A percentile compares a stretch with the other conserved stretches of the same genome.
phyloP scores from a whole-genome alignment of 225 moss, liverwort and hornwort species.

The Anthoceros angustus region DNA sequence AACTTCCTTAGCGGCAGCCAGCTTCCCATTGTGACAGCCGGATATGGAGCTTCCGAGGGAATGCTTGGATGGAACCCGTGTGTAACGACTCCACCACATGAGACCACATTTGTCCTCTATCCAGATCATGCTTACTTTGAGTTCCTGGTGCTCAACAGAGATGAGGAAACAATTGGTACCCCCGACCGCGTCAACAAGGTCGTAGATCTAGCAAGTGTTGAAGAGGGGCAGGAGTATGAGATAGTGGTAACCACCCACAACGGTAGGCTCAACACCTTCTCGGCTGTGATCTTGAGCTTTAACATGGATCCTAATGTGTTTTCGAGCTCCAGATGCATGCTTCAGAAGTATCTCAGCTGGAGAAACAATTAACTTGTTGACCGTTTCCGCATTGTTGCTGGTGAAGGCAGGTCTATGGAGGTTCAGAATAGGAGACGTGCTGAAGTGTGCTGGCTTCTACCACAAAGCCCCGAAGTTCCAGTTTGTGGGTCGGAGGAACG shows the following conservation, averaged over 20 bases:
- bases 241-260: conserved; percentile 4
- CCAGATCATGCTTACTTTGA: conserved; percentile 5
- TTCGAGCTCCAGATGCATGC: background rate
- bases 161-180: background rate
- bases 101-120: conserved; percentile 1
- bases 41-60: conserved; percentile 4
- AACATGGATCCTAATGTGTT: background rate
- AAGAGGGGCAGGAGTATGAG: conserved; percentile 10
- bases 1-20: background rate
- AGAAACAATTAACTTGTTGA: background rate
- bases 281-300: background rate
- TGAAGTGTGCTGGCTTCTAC: conserved; percentile 50
- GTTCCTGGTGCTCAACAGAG: background rate
- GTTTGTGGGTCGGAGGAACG: conserved; percentile 47
- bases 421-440: conserved; percentile 57
- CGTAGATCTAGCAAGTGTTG: conserved; percentile 6
- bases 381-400: conserved; percentile 2
- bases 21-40: background rate
- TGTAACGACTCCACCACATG: background rate
- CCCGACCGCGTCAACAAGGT: background rate
- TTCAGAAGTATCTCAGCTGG: background rate
- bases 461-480: conserved; percentile 39
- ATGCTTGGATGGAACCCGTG: background rate
- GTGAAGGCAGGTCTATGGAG: conserved; percentile 47
- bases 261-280: background rate